These are phyloP conservation scores for Arthrobotrys conoides DNA, from an alignment of 2,329 filamentous ascomycete species.

Conservation along the genomic window DNA sequence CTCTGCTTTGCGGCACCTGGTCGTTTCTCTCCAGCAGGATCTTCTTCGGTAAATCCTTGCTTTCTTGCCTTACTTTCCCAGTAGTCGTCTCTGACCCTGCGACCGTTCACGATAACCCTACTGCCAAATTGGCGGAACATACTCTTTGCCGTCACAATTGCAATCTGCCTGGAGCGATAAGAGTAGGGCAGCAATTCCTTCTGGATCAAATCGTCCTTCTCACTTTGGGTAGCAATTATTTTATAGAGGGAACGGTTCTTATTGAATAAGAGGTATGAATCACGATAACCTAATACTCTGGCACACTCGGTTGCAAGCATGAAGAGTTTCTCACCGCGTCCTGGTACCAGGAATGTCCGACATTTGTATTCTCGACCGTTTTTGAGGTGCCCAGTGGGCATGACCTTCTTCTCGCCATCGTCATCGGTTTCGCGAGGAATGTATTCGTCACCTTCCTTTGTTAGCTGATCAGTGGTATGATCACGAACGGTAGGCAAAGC, in stretches of 20 bases:
- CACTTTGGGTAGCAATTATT: constrained; percentile 97
- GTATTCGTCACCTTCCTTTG: constrained; percentile 91
- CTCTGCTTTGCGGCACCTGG: constrained; percentile 83
- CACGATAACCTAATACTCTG: constrained; percentile 94
- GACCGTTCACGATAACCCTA: constrained; percentile 88
- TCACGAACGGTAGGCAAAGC: constrained; percentile 95
- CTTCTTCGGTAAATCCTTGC: constrained; percentile 97
- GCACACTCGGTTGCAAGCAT: constrained; percentile 99
- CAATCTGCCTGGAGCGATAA: constrained; percentile 97
- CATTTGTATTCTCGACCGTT: constrained; percentile 93
- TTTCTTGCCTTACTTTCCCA: constrained; percentile 98
- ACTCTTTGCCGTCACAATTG: constrained; percentile 94
- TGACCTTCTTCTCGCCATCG: constrained; percentile 93
- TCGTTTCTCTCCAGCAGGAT: constrained; percentile 94
- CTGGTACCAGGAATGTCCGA: constrained; percentile 90
- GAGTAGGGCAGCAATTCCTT: constrained; percentile 98
- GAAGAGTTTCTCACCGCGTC: constrained; percentile 87
- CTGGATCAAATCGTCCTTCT: constrained; percentile 94
- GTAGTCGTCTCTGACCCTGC: constrained; percentile 95
- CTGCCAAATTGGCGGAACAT: constrained; percentile 99
- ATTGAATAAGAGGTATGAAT: constrained; percentile 98
- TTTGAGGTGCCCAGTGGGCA: constrained; percentile 82
- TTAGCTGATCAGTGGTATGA: constrained; percentile 96
- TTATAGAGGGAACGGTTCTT: constrained; percentile 97
- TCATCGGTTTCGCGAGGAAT: constrained; percentile 93